These are phyloP conservation scores for Trichosporon asahii DNA, from an alignment of 1,284 basidiomycete genomes.

Conservation along the genomic window DNA sequence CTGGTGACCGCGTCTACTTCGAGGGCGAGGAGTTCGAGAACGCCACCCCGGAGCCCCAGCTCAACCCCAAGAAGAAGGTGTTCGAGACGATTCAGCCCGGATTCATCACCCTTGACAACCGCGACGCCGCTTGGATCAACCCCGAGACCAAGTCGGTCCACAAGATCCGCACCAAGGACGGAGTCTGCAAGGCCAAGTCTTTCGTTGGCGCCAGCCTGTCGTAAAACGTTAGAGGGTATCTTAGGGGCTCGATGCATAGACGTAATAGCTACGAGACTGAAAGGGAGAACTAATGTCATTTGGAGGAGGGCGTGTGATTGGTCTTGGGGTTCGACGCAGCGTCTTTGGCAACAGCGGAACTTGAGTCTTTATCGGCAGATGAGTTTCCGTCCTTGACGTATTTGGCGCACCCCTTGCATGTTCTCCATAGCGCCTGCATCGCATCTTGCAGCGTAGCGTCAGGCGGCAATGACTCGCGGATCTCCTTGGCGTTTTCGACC, in stretches of 20 bases:
- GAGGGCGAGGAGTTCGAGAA: conserved; percentile 78
- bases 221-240: conserved; percentile 49
- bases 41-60: conserved; percentile 67
- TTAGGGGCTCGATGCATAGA: conserved; percentile 6
- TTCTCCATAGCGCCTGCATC: background rate
- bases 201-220: conserved; percentile 83
- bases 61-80: conserved; percentile 97
- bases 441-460: background rate
- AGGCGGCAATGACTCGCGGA: background rate
- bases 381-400: background rate
- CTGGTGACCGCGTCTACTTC: conserved; percentile 89
- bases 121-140: conserved; percentile 88
- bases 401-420: background rate
- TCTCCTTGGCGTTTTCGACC: background rate
- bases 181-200: conserved; percentile 73
- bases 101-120: conserved; percentile 79
- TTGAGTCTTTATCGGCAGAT: background rate
- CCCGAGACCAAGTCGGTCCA: conserved; percentile 75
- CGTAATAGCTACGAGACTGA: conserved; percentile 1
- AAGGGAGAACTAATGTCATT: background rate
- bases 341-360: background rate
- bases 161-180: conserved; percentile 78
- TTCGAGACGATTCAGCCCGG: conserved; percentile 89
- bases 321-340: too few relatives aligned
- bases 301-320: too few relatives aligned